These are phyloP conservation scores for Plasmodium gaboni DNA, from an alignment of 169 alveolate genomes.

Conservation along the genomic window DNA sequence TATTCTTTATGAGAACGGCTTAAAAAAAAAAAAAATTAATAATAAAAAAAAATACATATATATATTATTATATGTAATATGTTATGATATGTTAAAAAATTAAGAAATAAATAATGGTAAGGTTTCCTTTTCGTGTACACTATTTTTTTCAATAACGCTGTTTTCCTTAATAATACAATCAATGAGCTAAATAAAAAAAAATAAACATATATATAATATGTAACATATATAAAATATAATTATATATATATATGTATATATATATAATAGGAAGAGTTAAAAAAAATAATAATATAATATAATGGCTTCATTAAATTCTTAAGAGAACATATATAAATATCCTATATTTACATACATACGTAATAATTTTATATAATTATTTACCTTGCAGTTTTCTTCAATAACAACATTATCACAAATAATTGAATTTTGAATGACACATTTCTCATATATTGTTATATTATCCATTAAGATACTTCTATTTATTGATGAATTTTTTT, in stretches of 20 bases:
- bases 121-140: slow-evolving; percentile 60
- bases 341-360: too few relatives aligned
- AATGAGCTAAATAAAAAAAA: slow-evolving; percentile 23
- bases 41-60: too few relatives aligned
- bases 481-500: slow-evolving; percentile 65
- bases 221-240: too few relatives aligned
- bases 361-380: not conserved
- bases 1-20: not conserved
- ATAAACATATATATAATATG: not conserved
- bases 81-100: not conserved
- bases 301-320: too few relatives aligned
- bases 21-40: slow-evolving; percentile 4
- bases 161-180: slow-evolving; percentile 59
- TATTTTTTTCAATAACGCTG: slow-evolving; percentile 38
- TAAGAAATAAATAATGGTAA: slow-evolving; percentile 52
- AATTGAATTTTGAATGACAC: slow-evolving; percentile 77
- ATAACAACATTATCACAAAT: slow-evolving; percentile 77
- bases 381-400: slow-evolving; percentile 80
- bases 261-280: too few relatives aligned
- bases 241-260: too few relatives aligned
- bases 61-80: too few relatives aligned
- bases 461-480: slow-evolving; percentile 83
- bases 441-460: slow-evolving; percentile 75
- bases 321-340: not conserved
- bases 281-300: too few relatives aligned